Evolutionary conservation across 352 stramenopile genomes (phyloP).

Genomic region (Globisporangium solare): DNA sequence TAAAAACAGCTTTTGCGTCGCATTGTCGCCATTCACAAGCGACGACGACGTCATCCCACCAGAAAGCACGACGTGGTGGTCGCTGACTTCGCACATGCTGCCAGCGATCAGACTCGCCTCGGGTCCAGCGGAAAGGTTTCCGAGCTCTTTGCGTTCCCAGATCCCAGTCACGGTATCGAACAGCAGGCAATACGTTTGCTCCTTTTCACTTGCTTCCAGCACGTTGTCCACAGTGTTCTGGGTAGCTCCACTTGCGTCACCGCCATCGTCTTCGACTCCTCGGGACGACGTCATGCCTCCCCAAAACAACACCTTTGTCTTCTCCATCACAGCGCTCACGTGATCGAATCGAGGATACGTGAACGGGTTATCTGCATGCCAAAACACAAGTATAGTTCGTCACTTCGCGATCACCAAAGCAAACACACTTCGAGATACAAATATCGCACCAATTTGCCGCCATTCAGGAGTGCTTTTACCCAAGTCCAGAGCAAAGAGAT

Average conservation of each 20-base stretch:
- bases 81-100: slow-evolving; percentile 41
- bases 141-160: slow-evolving; percentile 38
- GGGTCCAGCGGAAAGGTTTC: slow-evolving; percentile 26
- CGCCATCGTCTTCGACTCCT: slow-evolving; percentile 17
- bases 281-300: slow-evolving; percentile 53
- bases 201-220: slow-evolving; percentile 3
- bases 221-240: no score
- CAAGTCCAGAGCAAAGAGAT: slow-evolving; percentile 69
- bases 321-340: slow-evolving; percentile 39
- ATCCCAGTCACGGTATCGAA: slow-evolving; percentile 46
- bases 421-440: not conserved
- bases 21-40: slow-evolving; percentile 29
- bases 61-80: slow-evolving; percentile 51
- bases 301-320: slow-evolving; percentile 52
- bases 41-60: slow-evolving; percentile 45
- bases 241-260: not conserved
- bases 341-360: slow-evolving; percentile 49
- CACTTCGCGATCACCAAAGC: not conserved
- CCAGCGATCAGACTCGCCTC: slow-evolving; percentile 40
- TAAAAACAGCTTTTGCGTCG: slow-evolving; percentile 50
- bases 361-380: slow-evolving; percentile 15
- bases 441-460: slow-evolving; percentile 41
- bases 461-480: slow-evolving; percentile 26
- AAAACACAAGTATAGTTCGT: not conserved
- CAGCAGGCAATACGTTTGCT: slow-evolving; percentile 22